Percentiles rank a stretch among this genome's conserved stretches.
Conservation (phyloP, 1,139 yeast species). For the Debaryomyces coudertii region DNA sequence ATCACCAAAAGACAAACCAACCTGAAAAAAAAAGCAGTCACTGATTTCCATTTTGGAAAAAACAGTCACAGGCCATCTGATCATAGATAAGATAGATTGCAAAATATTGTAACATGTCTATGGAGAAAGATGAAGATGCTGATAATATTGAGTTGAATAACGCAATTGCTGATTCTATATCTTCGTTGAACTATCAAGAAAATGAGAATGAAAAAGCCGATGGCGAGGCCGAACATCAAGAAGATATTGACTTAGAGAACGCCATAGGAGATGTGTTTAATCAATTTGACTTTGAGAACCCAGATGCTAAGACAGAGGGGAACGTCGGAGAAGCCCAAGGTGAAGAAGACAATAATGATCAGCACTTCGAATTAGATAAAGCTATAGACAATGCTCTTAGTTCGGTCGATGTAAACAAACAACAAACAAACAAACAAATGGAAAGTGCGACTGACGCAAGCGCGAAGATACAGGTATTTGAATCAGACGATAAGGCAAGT, state of each 20-base stretch:
- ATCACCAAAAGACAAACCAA: slow-evolving; percentile 10
- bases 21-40: slow-evolving; percentile 19
- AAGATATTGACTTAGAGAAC: slow-evolving; percentile 31
- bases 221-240: slow-evolving; percentile 4
- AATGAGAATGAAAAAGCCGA: not conserved
- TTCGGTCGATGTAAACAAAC: slow-evolving; percentile 6
- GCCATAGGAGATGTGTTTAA: slow-evolving; percentile 46
- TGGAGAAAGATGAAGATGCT: slow-evolving; percentile 9
- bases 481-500: not conserved
- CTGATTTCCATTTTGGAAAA: slow-evolving; percentile 18
- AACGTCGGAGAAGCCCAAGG: not conserved
- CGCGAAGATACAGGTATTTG: not conserved
- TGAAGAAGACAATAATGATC: not conserved
- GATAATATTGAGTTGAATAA: slow-evolving; percentile 12
- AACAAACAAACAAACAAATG: not conserved
- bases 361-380: slow-evolving; percentile 20
- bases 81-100: slow-evolving; percentile 9
- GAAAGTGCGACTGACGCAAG: not conserved
- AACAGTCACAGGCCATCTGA: slow-evolving; percentile 19
- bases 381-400: slow-evolving; percentile 30
- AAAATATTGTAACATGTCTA: slow-evolving; percentile 11
- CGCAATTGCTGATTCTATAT: slow-evolving; percentile 15
- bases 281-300: slow-evolving; percentile 26
- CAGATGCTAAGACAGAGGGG: not conserved
- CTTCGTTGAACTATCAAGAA: slow-evolving; percentile 10